Base-by-base conservation (phyloP, 148 eudicot species). In the Camellia sinensis region DNA sequence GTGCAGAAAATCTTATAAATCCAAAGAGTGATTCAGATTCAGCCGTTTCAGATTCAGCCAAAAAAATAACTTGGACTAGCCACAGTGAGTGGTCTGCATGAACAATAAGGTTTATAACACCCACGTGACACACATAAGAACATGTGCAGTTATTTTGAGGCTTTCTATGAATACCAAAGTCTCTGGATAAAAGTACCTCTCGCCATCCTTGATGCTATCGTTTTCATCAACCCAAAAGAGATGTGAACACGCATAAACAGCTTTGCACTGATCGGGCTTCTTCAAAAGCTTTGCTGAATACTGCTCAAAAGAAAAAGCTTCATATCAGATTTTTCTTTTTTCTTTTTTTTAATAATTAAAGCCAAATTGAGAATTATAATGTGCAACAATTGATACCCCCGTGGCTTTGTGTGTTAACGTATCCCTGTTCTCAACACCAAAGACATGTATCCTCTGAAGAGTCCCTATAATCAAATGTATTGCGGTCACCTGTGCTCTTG, bases 281-380 rank as follows among this genome's bases (percentile, higher is more conserved):
- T 96, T 96, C 91, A 96, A 90, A 83, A 96, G 98, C 87, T 96
- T 96, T 54, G 98, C 94, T n/a, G 98, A 92, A 81, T 96, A 96
- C 99, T 96, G 89, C 63, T 77, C 18, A 77, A 37, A 79, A 54
- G 37, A 48, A 50, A 71, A 68, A 46, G 22, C 40, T 43, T 73
- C 41, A 19, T 8, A 67, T 78, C 46, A 72, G 78, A 44, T 7
- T 22, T 48, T 29, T 29, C 37, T 29, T 1, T 29, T 29, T 29
- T 29, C 1, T 29, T 29, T 29, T 29, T 29, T 45, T 45, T 29
- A 79, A 11, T 12, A 45, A 41, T 67, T 54, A 67, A 41, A 21
- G 48, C 15, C 22, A 56, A 18, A 74, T 59, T 75, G 0, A 63
- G 44, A 43, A 67, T 67, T 45, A 72, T 22, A 48, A 79, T 37